A percentile compares a stretch with the other conserved stretches of the same genome.
Evolutionary conservation across 2,329 filamentous ascomycete genomes (phyloP).

Genomic region (Scedosporium aurantiacum): DNA sequence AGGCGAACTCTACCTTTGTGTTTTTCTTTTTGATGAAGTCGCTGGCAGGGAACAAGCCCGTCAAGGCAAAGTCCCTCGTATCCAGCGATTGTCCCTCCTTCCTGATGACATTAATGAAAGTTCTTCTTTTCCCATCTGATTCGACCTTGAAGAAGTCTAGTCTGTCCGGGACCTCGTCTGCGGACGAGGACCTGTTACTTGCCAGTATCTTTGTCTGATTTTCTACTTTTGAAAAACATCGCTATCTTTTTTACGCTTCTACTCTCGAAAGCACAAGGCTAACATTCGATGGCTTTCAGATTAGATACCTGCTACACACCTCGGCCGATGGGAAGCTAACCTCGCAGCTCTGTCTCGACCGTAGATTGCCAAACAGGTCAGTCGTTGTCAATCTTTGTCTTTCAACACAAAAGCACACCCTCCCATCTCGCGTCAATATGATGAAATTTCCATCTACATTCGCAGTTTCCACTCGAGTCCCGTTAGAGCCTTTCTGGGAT

Average conservation of each 20-base stretch:
- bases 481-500: conserved; percentile 54
- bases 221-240: conserved; percentile 13
- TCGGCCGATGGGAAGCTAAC: not conserved
- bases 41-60: not conserved
- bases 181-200: conserved; percentile 62
- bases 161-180: conserved; percentile 53
- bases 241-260: conserved; percentile 10
- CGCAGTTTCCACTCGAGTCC: conserved; percentile 82
- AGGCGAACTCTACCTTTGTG: not conserved
- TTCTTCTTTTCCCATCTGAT: conserved; percentile 84
- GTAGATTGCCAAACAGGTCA: conserved; percentile 16
- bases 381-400: conserved; percentile 12
- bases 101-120: conserved; percentile 63
- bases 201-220: conserved; percentile 80
- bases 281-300: not conserved
- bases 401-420: not conserved
- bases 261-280: conserved; percentile 1
- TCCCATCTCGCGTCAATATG: conserved; percentile 29
- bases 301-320: not conserved
- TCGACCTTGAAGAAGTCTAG: conserved; percentile 74
- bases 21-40: not conserved
- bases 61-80: not conserved
- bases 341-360: not conserved
- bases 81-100: conserved; percentile 18
- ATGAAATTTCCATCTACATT: conserved; percentile 70